These are phyloP conservation scores for Ceratocystis diversiconidia DNA, from an alignment of 2,329 filamentous ascomycete genomes.

Conservation along the genomic window DNA sequence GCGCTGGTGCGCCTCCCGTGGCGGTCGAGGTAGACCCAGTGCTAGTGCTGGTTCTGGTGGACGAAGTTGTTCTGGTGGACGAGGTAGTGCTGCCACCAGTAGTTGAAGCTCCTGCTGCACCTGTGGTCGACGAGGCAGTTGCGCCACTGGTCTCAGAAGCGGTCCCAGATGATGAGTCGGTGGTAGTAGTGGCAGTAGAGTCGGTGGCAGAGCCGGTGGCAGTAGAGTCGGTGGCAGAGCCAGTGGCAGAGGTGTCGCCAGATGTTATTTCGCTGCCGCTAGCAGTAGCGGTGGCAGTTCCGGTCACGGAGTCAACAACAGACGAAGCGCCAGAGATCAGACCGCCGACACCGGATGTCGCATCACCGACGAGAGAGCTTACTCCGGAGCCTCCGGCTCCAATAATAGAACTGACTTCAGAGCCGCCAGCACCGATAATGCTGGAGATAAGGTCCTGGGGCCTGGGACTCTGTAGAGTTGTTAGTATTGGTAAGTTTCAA, in stretches of 20 bases:
- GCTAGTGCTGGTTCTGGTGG: constrained; percentile 17
- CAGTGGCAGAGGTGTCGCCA: constrained; percentile 16
- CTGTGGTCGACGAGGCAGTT: no score
- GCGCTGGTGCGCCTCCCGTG: constrained; percentile 23
- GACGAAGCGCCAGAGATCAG: background rate
- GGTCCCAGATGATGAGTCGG: constrained; percentile 20
- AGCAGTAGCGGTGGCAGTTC: constrained; percentile 17
- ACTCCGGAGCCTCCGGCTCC: constrained; percentile 16
- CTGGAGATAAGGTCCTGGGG: constrained; percentile 11
- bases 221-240: constrained; percentile 16
- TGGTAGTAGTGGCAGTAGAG: constrained; percentile 20
- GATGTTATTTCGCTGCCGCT: constrained; percentile 13
- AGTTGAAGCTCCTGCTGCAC: no score
- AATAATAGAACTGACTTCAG: constrained; percentile 14
- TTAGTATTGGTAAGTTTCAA: background rate
- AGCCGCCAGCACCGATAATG: constrained; percentile 16
- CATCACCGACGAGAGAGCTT: constrained; percentile 13
- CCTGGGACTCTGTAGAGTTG: background rate
- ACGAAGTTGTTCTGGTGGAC: constrained; percentile 17
- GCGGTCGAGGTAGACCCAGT: constrained; percentile 21
- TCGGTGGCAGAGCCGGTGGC: constrained; percentile 18
- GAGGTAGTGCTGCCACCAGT: constrained; percentile 13
- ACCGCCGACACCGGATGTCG: constrained; percentile 10
- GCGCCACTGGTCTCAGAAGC: background rate
- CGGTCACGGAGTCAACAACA: constrained; percentile 11